A percentile compares a stretch with the other conserved stretches of the same genome.
phyloP scores from a whole-genome alignment of 1,139 yeast species.

The Arxiozyma telluris region DNA sequence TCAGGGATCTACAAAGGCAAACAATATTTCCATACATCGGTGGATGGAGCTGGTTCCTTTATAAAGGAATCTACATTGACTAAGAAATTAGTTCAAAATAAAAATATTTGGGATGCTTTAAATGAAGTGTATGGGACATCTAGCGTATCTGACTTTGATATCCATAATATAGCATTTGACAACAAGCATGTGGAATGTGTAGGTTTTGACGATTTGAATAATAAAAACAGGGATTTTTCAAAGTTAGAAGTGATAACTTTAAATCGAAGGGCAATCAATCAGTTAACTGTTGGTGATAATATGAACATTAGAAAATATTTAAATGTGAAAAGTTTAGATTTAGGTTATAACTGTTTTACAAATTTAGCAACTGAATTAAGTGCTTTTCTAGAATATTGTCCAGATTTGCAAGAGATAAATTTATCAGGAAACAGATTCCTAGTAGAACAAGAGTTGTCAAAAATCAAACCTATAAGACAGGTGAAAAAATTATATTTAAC shows the following conservation, averaged over 20 bases:
- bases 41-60: conserved; percentile 53
- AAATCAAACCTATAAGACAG: conserved; percentile 2
- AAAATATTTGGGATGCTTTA: conserved; percentile 44
- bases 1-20: conserved; percentile 41
- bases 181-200: conserved; percentile 48
- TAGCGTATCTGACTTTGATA: conserved; percentile 14
- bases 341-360: conserved; percentile 52
- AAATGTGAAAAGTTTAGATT: conserved; percentile 41
- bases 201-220: conserved; percentile 54
- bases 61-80: conserved; percentile 38
- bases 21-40: conserved; percentile 36
- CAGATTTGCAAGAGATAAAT: conserved; percentile 36
- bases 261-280: conserved; percentile 31
- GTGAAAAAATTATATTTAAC: conserved; percentile 32
- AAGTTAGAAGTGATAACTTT: conserved; percentile 44
- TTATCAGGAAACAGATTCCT: conserved; percentile 59
- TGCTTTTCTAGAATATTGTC: conserved; percentile 27
- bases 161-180: conserved; percentile 35
- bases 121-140: conserved; percentile 37
- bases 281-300: conserved; percentile 12
- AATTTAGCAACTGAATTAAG: conserved; percentile 35
- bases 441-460: background rate
- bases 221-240: conserved; percentile 40
- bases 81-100: conserved; percentile 28
- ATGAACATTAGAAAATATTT: background rate